Base-by-base conservation (phyloP, 345 rosid genomes). In the Passiflora organensis region DNA sequence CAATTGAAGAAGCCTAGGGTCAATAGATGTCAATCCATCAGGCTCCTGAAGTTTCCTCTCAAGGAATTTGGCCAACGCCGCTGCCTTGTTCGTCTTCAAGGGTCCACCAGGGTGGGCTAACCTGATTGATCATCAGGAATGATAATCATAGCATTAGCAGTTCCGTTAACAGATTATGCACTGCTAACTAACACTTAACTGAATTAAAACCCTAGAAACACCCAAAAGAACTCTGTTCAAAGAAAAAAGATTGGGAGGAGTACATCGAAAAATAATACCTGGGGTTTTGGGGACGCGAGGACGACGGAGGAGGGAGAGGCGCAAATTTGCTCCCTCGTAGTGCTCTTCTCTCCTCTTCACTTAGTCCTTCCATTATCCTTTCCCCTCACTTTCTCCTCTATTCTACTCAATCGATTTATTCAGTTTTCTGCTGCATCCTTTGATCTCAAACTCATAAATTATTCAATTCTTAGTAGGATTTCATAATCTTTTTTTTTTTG, bases 301-400 rank as follows among this genome's bases (percentile, higher is more conserved):
- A 59, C 39, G 69, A 32, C 15, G 76, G 68, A 34, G 81, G 78
- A 50, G 85, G 88, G 8, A 93, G 91, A 17, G 99, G 94, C 46
- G 95, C 95, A 70, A 93, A 93, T 60, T 93, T 93, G 90, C 96
- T 93, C 55, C 96, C 99, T 56, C 99, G 77, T 1, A 93, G 82
- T 53, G 96, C 99, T 69, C 45, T 81, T 63, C 69, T 82, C 59
- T 86, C 99, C 65, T 93, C 96, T 75, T 93, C 99, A 71, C 80
- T 86, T 36, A 89, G 76, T 51, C 63, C 83, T 62, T 83, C 85
- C 20, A 43, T 72, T 43, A 66, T 66, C 13, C n/a, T 32, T 37
- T n/a, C 28, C 52, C 15, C 46, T 21, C 15, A 1, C 19, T 38
- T 17, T 41, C 20, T 17, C 14, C 20, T 48, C 16, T 8, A 11